Conservation (phyloP, 2,329 filamentous ascomycete genomes). For the Diaporthe citriasiana region DNA sequence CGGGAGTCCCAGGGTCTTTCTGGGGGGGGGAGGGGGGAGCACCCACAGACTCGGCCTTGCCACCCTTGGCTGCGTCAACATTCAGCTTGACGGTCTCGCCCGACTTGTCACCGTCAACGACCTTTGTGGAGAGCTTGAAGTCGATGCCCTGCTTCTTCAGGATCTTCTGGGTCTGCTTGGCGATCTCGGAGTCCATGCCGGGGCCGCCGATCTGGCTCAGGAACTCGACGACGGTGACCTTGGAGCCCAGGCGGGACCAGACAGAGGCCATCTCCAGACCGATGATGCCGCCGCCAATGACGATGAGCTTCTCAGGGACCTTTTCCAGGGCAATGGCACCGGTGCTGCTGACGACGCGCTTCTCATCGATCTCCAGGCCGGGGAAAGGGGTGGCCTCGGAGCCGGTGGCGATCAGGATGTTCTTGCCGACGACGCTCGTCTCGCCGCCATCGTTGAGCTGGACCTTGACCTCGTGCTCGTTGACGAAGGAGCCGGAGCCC, state of each 20-base stretch:
- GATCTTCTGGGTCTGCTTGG: conserved; percentile 92
- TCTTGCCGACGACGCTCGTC: conserved; percentile 89
- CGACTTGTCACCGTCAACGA: conserved; percentile 84
- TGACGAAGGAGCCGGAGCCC: conserved; percentile 87
- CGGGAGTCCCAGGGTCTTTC: background rate
- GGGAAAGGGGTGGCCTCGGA: conserved; percentile 97
- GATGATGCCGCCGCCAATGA: conserved; percentile 98
- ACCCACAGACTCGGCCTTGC: conserved; percentile 90
- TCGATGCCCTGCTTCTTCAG: conserved; percentile 97
- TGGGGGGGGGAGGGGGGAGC: background rate
- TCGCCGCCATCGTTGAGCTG: conserved; percentile 92
- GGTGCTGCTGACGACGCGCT: conserved; percentile 96
- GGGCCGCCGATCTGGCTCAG: conserved; percentile 96
- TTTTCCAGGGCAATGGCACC: conserved; percentile 90
- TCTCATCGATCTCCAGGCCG: conserved; percentile 95
- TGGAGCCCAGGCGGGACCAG: conserved; percentile 92
- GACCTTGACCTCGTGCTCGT: conserved; percentile 93
- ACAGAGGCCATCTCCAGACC: conserved; percentile 98
- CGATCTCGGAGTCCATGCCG: conserved; percentile 95
- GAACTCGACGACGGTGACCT: conserved; percentile 98
- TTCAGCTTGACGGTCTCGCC: conserved; percentile 85
- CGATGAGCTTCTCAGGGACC: conserved; percentile 95
- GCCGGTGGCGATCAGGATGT: conserved; percentile 97
- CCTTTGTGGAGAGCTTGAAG: conserved; percentile 98
- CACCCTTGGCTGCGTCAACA: conserved; percentile 94